Evolutionary conservation across 257 asterid genomes (phyloP), one percentile per base, ranked within the genome.

Genomic region (Vinca minor): DNA sequence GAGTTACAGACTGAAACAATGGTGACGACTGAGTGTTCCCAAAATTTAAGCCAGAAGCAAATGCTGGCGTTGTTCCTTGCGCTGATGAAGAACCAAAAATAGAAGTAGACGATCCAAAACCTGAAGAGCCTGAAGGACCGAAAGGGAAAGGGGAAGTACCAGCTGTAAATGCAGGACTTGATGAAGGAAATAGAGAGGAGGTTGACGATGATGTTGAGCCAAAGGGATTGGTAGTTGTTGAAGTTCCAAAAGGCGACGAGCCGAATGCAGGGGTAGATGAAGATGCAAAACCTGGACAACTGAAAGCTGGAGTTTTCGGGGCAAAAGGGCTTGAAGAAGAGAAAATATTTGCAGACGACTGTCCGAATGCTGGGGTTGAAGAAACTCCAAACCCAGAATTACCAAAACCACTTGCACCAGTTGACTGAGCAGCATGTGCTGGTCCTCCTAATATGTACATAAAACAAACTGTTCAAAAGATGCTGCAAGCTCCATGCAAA

Each of bases 1-100:
- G n/a, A n/a, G n/a, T n/a, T n/a, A n/a, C n/a, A n/a, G n/a, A n/a
- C n/a, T n/a, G n/a, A n/a, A n/a, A 32, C 79, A 85, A 71, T 28
- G 96, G 85, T 69, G 95, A 79, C 11, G 98, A 80, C 74, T 87
- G 96, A 53, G 95, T 82, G 76, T 83, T 87, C 52, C 85, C 83
- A 73, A 87, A 84, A 68, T 70, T 78, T 78, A 79, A 63, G 76
- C 84, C 76, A 63, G 83, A 56, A 73, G 85, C 83, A 78, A 85
- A 89, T 53, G 90, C 61, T 55, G 95, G 74, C 61, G 81, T 55
- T 28, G 94, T 42, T 55, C 79, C 86, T 77, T 81, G 96, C 32
- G 90, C 76, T 34, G 89, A 54, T 63, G 98, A 64, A 36, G 86
- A 21, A 64, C 89, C 91, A 79, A 92, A 92, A 54, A 85, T 50